Base-by-base conservation (phyloP, 179 eudicot genomes). In the Pouteria campechiana region DNA sequence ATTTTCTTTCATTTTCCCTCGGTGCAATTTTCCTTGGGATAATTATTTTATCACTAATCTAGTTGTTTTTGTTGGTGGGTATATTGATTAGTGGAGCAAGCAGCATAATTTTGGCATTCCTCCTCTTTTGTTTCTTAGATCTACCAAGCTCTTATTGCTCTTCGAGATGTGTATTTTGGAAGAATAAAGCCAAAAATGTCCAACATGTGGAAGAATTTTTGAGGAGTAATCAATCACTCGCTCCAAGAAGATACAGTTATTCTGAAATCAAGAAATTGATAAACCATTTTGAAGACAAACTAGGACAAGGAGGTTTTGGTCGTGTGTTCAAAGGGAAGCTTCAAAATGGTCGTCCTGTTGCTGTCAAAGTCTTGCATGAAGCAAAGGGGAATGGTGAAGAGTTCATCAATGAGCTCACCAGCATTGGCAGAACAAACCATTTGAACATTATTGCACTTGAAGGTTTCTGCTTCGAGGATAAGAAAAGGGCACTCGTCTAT, bases 291-390 rank as follows among this genome's bases (percentile, higher is more conserved):
- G 25, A 13, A 9, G 15, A 31, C 25, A 30, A 16, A 17, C 14
- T 32, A 46, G 50, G 50, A 7, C 23, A 46, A 31, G 50, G 50
- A 16, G 50, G 38, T 10, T 46, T 8, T 46, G 50, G 50, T 32
- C 4, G 19, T 27, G 48, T 46, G 1, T 46, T 18, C 38, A 46
- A 30, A 17, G 50, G 50, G 8, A 30, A 46, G 17, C 37, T 46
- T 9, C 25, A 13, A 9, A 38, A 46, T 46, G 27, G 37, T 11
- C 27, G 25, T 16, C 5, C 15, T 13, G 49, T 44, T 9, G 49
- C 49, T 10, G 49, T 44, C 10, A 44, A 44, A 24, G 34, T 44
- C 17, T 17, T 42, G 30, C 11, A 23, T 22, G 25, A 24, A 0
- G 1, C 31, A 4, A 42, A 42, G 4, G 30, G 31, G 1, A 11